Evolutionary conservation across 2,329 filamentous ascomycete genomes (phyloP), one percentile per base, ranked within the genome.

Genomic region (Parastagonospora nodorum): DNA sequence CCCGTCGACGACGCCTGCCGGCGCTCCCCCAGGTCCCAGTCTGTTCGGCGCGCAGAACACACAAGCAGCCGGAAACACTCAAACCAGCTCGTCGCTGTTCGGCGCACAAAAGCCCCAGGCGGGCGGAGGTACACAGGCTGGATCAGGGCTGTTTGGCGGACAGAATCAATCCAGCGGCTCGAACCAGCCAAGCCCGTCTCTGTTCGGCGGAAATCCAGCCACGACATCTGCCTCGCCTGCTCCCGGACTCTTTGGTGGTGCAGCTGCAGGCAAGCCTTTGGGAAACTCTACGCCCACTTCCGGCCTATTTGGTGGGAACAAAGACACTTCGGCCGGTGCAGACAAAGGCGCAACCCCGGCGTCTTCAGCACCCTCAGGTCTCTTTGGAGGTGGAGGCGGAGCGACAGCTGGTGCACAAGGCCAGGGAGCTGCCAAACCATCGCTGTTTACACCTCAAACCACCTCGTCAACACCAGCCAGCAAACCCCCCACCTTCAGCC

Each of bases 1-100:
- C 28, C 61, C 63, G n/a, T 74, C 72, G 2, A 75, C 72, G 4
- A 74, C 71, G 9, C 72, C 72, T 37, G 72, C 71, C n/a, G 72
- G 72, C 41, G 64, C 68, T 16, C 72, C 72, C 38, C 69, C 71
- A 10, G 69, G 68, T 10, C 48, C 47, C 38, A 67, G 50, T 48
- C 33, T 73, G 9, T 74, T 73, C 47, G 63, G 64, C 9, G 57
- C 51, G 12, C 57, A 63, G 30, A 60, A 48, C 50, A 53, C 42
- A 14, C 61, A 64, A 30, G 53, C 62, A 46, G 50, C n/a, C n/a
- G n/a, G n/a, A n/a, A n/a, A n/a, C n/a, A n/a, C n/a, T n/a, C n/a
- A n/a, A n/a, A n/a, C n/a, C n/a, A n/a, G 50, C 46, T 38, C 57
- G n/a, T 55, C 52, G 42, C 51, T 68, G 11, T 67, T 69, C 42